A percentile compares a stretch with the other conserved stretches of the same genome.
Conservation (phyloP, 129 eudicot species). For the Tanacetum coccineum region DNA sequence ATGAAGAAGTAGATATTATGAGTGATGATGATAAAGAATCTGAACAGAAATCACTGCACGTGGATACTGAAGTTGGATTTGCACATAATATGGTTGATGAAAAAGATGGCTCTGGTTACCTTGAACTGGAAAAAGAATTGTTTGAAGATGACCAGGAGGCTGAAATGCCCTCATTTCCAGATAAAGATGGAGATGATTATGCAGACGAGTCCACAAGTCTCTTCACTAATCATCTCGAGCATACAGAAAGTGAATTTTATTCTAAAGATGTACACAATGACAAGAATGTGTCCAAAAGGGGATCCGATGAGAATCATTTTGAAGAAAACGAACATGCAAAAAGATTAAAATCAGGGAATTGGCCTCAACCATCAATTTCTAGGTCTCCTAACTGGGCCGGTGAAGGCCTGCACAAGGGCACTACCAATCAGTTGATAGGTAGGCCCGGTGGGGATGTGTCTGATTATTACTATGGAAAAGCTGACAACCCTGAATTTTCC, state of each 20-base stretch:
- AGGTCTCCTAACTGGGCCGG: slow-evolving; percentile 37
- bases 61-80: slow-evolving; percentile 38
- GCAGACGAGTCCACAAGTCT: slow-evolving; percentile 32
- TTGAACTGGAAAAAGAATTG: slow-evolving; percentile 57
- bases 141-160: slow-evolving; percentile 41
- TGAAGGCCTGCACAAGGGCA: slow-evolving; percentile 33
- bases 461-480: slow-evolving; percentile 41
- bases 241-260: slow-evolving; percentile 30
- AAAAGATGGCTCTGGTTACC: slow-evolving; percentile 43
- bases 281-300: slow-evolving; percentile 50
- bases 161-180: slow-evolving; percentile 35
- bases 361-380: slow-evolving; percentile 32
- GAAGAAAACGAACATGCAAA: slow-evolving; percentile 47
- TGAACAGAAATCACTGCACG: slow-evolving; percentile 31
- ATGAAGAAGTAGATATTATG: slow-evolving; percentile 96
- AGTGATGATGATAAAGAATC: slow-evolving; percentile 84
- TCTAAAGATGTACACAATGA: slow-evolving; percentile 20
- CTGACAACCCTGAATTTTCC: slow-evolving; percentile 25
- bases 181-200: slow-evolving; percentile 41
- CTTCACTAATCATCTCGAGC: slow-evolving; percentile 28
- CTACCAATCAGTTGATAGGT: slow-evolving; percentile 17
- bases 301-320: slow-evolving; percentile 35
- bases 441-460: slow-evolving; percentile 36
- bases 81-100: slow-evolving; percentile 40
- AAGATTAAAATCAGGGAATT: slow-evolving; percentile 46